Evolutionary conservation across 164 flowering plant species (phyloP).

Genomic region (Nymphaea thermarum): DNA sequence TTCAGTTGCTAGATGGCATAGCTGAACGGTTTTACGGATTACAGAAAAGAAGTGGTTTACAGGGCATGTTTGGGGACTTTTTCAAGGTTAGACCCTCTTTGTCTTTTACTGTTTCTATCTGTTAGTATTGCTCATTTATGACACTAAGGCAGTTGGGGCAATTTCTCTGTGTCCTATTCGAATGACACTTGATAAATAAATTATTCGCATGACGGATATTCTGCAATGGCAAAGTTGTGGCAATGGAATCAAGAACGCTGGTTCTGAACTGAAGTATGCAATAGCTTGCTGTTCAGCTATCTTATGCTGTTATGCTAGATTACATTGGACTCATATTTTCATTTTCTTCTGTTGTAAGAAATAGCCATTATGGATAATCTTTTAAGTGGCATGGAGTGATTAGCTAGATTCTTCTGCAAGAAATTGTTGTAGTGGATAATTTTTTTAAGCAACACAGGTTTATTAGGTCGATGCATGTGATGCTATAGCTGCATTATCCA

Average conservation of each 20-base stretch:
- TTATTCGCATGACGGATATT: neutral
- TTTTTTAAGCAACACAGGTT: no score
- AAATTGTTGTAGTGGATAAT: no score
- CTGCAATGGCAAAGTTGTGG: neutral
- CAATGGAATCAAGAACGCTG: neutral
- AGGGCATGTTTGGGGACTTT: constrained; percentile 79
- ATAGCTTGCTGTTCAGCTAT: neutral
- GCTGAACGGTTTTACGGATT: constrained; percentile 81
- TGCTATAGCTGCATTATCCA: neutral
- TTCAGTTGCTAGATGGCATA: constrained; percentile 74
- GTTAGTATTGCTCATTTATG: neutral
- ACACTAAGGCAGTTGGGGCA: no score
- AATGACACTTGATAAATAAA: neutral
- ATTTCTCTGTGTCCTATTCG: no score
- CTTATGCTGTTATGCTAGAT: neutral
- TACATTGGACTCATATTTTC: no score
- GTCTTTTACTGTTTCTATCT: neutral
- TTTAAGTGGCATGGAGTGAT: neutral
- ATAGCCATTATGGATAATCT: no score
- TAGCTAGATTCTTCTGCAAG: no score
- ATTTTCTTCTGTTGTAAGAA: no score
- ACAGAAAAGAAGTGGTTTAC: constrained; percentile 61
- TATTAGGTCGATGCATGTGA: no score
- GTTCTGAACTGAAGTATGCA: neutral
- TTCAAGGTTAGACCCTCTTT: constrained; percentile 44